Evolutionary conservation across 2,329 filamentous ascomycete species (phyloP).

Genomic region (Diaporthe sp.): DNA sequence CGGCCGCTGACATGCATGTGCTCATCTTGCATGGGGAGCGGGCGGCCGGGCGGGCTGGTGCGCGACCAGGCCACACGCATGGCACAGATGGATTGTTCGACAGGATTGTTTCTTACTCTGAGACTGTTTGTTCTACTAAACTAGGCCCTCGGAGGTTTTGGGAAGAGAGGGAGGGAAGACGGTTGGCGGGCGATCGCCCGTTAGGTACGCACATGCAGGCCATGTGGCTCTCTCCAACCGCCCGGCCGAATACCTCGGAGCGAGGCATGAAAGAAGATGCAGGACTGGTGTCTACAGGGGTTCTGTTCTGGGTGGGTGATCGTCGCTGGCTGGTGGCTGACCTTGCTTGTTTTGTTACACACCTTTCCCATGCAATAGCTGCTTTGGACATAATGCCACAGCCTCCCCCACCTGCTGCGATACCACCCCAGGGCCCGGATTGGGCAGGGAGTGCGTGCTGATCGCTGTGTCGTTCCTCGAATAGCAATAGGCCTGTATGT

Average conservation of each 20-base stretch:
- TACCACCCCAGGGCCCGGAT: conserved; percentile 7
- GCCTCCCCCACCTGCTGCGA: neutral
- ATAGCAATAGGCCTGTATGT: neutral
- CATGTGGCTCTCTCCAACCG: conserved; percentile 22
- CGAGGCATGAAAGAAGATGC: neutral
- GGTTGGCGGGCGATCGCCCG: conserved; percentile 17
- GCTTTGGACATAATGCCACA: neutral
- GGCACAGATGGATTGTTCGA: neutral
- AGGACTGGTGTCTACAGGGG: conserved; percentile 10
- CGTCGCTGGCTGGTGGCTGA: conserved; percentile 8
- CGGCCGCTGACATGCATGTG: conserved; percentile 31
- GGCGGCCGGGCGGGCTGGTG: neutral
- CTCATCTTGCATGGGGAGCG: conserved; percentile 30
- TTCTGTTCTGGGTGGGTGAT: neutral
- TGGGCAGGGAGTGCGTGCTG: conserved; percentile 11
- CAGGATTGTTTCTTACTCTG: conserved; percentile 4
- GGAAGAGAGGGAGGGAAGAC: neutral
- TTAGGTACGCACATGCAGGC: neutral
- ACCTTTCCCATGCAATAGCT: conserved; percentile 14
- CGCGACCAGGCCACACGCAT: neutral
- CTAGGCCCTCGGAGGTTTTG: neutral
- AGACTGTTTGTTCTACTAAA: conserved; percentile 12
- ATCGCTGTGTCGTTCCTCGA: conserved; percentile 7
- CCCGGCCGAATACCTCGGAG: conserved; percentile 25
- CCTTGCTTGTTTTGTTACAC: conserved; percentile 2